phyloP scores from a whole-genome alignment of 108 stramenopile species.

The Chaetoceros muelleri region DNA sequence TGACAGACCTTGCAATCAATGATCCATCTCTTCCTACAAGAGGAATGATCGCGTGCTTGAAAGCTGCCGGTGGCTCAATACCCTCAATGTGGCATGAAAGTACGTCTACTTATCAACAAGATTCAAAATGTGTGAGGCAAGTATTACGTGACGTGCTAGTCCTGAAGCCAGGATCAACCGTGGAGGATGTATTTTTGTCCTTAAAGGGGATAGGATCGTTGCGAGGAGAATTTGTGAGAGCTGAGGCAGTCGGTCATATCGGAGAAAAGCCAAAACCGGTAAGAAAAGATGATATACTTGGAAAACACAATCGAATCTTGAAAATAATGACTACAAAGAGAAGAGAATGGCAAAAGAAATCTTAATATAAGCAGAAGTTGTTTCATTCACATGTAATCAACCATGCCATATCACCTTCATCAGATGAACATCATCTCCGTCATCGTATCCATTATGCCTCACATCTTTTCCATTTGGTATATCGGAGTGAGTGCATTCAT shows the following conservation, averaged over 20 bases:
- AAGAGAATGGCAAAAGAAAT: constrained; percentile 46
- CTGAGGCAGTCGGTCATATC: constrained; percentile 47
- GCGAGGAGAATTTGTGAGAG: constrained; percentile 77
- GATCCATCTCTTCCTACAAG: constrained; percentile 53
- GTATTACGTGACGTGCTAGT: constrained; percentile 54
- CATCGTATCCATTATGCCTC: too few relatives aligned
- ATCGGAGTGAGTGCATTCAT: too few relatives aligned
- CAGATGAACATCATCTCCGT: too few relatives aligned
- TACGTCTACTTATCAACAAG: constrained; percentile 16
- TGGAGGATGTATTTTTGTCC: constrained; percentile 62
- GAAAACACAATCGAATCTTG: constrained; percentile 49
- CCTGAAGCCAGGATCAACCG: constrained; percentile 83
- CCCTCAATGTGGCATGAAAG: constrained; percentile 50
- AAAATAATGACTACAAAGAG: constrained; percentile 74
- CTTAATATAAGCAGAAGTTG: too few relatives aligned
- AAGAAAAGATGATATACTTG: constrained; percentile 41
- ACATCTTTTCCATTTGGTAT: too few relatives aligned
- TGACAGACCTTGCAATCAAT: constrained; percentile 34
- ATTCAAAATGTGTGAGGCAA: neutral
- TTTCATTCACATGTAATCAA: too few relatives aligned
- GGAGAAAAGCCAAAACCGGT: constrained; percentile 62
- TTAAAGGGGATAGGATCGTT: constrained; percentile 60
- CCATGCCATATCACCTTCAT: too few relatives aligned
- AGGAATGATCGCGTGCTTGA: constrained; percentile 55
- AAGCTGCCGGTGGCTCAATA: constrained; percentile 43